A percentile compares a stretch with the other conserved stretches of the same genome.
Conservation (phyloP, 1,284 basidiomycete genomes). For the Mycena sp. region DNA sequence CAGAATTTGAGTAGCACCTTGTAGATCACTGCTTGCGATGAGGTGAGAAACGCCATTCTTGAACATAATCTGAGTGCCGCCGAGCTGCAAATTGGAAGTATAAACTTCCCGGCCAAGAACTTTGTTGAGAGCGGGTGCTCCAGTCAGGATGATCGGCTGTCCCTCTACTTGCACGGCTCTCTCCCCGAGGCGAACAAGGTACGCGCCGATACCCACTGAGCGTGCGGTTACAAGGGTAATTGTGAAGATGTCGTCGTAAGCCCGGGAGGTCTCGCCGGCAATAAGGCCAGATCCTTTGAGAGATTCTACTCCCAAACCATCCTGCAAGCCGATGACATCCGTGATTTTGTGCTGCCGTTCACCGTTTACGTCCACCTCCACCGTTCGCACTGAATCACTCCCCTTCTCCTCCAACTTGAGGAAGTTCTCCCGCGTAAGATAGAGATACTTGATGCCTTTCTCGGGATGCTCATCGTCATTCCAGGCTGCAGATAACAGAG, state of each 20-base stretch:
- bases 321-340: slow-evolving; percentile 95
- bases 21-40: slow-evolving; percentile 93
- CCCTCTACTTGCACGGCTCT: slow-evolving; percentile 99
- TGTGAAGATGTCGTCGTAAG: slow-evolving; percentile 99
- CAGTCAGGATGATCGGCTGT: slow-evolving; percentile 99
- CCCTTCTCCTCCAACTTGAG: slow-evolving; percentile 87
- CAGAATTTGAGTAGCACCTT: slow-evolving; percentile 92
- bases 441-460: slow-evolving; percentile 97
- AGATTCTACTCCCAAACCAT: slow-evolving; percentile 98
- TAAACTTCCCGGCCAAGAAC: slow-evolving; percentile 99
- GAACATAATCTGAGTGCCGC: slow-evolving; percentile 99
- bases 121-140: slow-evolving; percentile 97
- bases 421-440: slow-evolving; percentile 89
- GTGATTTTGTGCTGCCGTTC: slow-evolving; percentile 94
- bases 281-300: slow-evolving; percentile 97
- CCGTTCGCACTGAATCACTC: slow-evolving; percentile 80
- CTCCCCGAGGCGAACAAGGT: slow-evolving; percentile 97
- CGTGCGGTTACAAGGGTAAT: slow-evolving; percentile 99
- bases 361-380: slow-evolving; percentile 87
- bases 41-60: slow-evolving; percentile 99
- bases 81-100: slow-evolving; percentile 98
- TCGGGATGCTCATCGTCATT: slow-evolving; percentile 83
- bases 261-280: slow-evolving; percentile 97
- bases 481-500: slow-evolving; percentile 94
- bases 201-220: slow-evolving; percentile 99